Evolutionary conservation across 176 grass and related monocot genomes (phyloP).

Genomic region (Otatea glauca): DNA sequence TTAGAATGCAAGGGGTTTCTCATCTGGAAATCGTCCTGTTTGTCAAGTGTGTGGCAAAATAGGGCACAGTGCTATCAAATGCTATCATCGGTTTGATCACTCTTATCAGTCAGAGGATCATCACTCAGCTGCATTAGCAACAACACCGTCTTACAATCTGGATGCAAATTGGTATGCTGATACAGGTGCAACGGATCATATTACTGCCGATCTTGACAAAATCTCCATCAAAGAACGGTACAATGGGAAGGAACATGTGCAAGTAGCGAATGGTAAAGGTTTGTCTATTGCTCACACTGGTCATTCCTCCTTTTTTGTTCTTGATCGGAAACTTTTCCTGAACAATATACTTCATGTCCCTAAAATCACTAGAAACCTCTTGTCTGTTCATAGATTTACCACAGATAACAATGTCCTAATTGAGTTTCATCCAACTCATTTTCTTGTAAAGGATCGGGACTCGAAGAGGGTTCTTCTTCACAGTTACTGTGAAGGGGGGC

Average conservation of each 20-base stretch:
- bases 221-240: fast-evolving
- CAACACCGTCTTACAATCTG: too few relatives aligned
- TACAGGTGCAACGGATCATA: background rate
- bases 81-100: too few relatives aligned
- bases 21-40: too few relatives aligned
- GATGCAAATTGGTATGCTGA: background rate
- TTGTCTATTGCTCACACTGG: background rate
- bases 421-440: background rate
- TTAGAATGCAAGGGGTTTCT: too few relatives aligned
- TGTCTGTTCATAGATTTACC: background rate
- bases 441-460: background rate
- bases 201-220: background rate
- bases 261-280: background rate
- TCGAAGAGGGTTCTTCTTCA: background rate
- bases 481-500: too few relatives aligned
- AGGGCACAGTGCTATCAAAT: too few relatives aligned
- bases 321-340: too few relatives aligned
- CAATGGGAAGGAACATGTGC: background rate
- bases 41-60: too few relatives aligned
- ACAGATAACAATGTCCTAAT: too few relatives aligned
- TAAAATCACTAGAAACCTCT: background rate
- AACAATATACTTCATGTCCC: background rate
- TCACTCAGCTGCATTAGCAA: too few relatives aligned
- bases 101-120: too few relatives aligned
- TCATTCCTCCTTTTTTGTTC: too few relatives aligned